Evolutionary conservation across 768 basidiomycete genomes (phyloP), one percentile per base, ranked within the genome.

Genomic region (Tricholoma hemisulphureum): DNA sequence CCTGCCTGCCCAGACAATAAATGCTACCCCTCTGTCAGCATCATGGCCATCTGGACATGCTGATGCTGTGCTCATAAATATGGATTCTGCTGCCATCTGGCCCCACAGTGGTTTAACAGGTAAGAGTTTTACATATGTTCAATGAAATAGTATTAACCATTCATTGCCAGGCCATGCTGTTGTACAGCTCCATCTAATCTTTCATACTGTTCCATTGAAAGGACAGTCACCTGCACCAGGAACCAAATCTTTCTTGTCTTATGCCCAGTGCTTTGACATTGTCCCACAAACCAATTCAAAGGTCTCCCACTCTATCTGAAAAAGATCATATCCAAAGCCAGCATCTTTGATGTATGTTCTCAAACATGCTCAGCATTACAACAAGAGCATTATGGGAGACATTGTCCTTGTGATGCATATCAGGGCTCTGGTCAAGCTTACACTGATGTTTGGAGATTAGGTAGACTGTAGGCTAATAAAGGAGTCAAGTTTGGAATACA

Each of bases 221-320:
- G n/a, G n/a, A n/a, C n/a, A n/a, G n/a, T n/a, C n/a, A n/a, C n/a
- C n/a, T n/a, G n/a, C n/a, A n/a, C n/a, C n/a, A n/a, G 4, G 14
- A 20, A 29, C 34, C 41, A 14, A 37, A 37, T 13, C n/a, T 43
- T 62, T 52, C 21, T 41, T 52, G 56, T 13, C 45, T n/a, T 53
- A 57, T 35, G 55, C 24, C 6, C 54, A 55, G 28, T 6, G 28
- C 28, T 45, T 55, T n/a, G 20, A 60, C 26, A 57, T 57, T 46
- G 21, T 56, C 24, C 41, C 56, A 23, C 59, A 57, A 35, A 13
- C 26, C 54, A 56, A 56, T 24, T 20, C 31, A 16, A 18, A 21
- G 26, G 21, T 46, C n/a, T n/a, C n/a, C n/a, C n/a, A n/a, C 7
- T 20, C 48, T 37, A 31, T 10, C 11, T 10, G 9, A 31, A 9